Base-by-base conservation (phyloP, 331 rosid species). In the Erythrophleum ivorense region DNA sequence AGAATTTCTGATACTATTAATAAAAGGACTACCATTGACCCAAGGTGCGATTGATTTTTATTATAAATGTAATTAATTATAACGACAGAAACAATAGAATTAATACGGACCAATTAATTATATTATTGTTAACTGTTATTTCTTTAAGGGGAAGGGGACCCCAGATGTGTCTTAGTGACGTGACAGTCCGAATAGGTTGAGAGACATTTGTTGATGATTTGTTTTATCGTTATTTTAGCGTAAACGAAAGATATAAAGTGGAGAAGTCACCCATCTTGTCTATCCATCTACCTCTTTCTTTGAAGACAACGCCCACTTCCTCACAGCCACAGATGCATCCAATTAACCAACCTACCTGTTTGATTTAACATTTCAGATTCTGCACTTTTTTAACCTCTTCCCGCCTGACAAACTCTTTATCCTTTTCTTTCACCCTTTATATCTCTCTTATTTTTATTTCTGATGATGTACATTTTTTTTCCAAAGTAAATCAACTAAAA, bases 301-400 rank as follows among this genome's bases (percentile, higher is more conserved):
- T 74, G 84, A 31, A 60, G 90, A 86, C 92, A 88, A 82, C 85
- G 85, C 86, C 86, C 86, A 82, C 57, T 29, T 50, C 12, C 68
- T 41, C 78, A 55, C 53, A 71, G 38, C 73, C 83, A 48, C 89
- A 75, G 89, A 81, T 78, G 81, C 81, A 77, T 83, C 90, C 88
- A 79, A 79, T 80, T 31, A 82, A 62, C 84, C 81, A 83, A 85
- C 86, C 70, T 5, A 59, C 85, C 68, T 15, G 21, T 78, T 59
- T 78, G 97, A 92, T 92, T 89, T 89, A 94, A 92, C 95, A 76
- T 91, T 88, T 91, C 95, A 87, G 97, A 92, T 92, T 92, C 92
- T 92, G 78, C 72, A 48, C 89, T 80, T 78, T 84, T 82, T 84
- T 78, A 64, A 64, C 86, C 57, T 57, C 70, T 57, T 91, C 88